Conservation (phyloP, 2,329 filamentous ascomycete species). For the Pseudocercospora cruenta region DNA sequence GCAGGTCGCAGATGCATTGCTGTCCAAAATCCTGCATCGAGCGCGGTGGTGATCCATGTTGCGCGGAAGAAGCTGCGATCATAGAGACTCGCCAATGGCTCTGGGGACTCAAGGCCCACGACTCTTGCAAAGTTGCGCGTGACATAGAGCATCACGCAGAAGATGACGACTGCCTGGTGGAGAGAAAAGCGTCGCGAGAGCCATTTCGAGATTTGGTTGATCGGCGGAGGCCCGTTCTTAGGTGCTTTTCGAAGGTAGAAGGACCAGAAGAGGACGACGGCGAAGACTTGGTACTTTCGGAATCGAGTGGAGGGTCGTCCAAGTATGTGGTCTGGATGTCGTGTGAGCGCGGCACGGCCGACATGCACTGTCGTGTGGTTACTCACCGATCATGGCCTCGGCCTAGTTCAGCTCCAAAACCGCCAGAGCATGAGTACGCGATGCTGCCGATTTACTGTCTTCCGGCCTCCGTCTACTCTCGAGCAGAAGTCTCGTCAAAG, state of each 20-base stretch:
- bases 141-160: slow-evolving; percentile 88
- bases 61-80: slow-evolving; percentile 90
- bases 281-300: slow-evolving; percentile 63
- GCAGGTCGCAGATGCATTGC: slow-evolving; percentile 87
- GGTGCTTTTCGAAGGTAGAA: slow-evolving; percentile 81
- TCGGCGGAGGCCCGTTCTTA: slow-evolving; percentile 79
- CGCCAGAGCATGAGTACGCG: neutral
- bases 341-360: neutral
- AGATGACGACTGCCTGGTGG: slow-evolving; percentile 87
- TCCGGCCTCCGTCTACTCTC: no score
- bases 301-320: slow-evolving; percentile 32
- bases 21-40: slow-evolving; percentile 98
- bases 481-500: neutral
- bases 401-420: neutral
- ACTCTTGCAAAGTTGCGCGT: slow-evolving; percentile 93
- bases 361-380: neutral
- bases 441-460: neutral
- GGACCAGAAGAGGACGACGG: slow-evolving; percentile 90
- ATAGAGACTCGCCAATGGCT: slow-evolving; percentile 93
- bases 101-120: slow-evolving; percentile 85
- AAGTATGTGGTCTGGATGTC: slow-evolving; percentile 27
- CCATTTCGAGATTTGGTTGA: slow-evolving; percentile 71
- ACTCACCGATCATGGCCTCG: slow-evolving; percentile 1
- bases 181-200: slow-evolving; percentile 74
- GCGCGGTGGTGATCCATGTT: slow-evolving; percentile 91